Percentiles rank a stretch among this genome's conserved stretches.
Conservation (phyloP, 2,329 filamentous ascomycete genomes). For the Trichophyton schoenleinii region DNA sequence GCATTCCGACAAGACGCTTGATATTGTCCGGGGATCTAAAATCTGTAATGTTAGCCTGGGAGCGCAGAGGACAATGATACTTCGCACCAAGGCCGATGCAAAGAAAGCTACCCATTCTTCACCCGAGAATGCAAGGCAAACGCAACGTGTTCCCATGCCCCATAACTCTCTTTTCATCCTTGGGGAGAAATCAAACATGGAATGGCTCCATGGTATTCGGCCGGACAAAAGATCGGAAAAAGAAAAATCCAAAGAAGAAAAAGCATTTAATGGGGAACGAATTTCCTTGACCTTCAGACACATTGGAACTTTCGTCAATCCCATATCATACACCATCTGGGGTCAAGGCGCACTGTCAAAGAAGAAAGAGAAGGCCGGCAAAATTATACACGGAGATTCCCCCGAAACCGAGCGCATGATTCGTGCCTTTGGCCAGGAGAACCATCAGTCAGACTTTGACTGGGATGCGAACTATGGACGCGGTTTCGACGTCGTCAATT, state of each 20-base stretch:
- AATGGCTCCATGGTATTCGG: slow-evolving; percentile 86
- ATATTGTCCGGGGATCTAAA: slow-evolving; percentile 66
- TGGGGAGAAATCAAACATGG: slow-evolving; percentile 66
- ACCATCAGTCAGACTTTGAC: slow-evolving; percentile 55
- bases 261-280: slow-evolving; percentile 59
- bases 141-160: slow-evolving; percentile 59
- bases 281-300: slow-evolving; percentile 86
- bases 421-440: slow-evolving; percentile 71
- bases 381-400: slow-evolving; percentile 57
- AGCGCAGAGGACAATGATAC: slow-evolving; percentile 75
- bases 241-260: slow-evolving; percentile 59
- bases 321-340: slow-evolving; percentile 60
- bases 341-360: slow-evolving; percentile 77
- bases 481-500: slow-evolving; percentile 65
- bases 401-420: slow-evolving; percentile 54
- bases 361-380: slow-evolving; percentile 43
- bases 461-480: slow-evolving; percentile 64
- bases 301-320: slow-evolving; percentile 72
- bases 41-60: slow-evolving; percentile 94
- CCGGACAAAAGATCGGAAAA: slow-evolving; percentile 61
- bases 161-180: slow-evolving; percentile 84
- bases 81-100: slow-evolving; percentile 55
- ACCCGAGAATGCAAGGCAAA: slow-evolving; percentile 37
- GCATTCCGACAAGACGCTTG: slow-evolving; percentile 92
- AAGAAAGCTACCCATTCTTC: slow-evolving; percentile 17